phyloP scores from a whole-genome alignment of 768 basidiomycete species.

The Pleurotus tuoliensis region DNA sequence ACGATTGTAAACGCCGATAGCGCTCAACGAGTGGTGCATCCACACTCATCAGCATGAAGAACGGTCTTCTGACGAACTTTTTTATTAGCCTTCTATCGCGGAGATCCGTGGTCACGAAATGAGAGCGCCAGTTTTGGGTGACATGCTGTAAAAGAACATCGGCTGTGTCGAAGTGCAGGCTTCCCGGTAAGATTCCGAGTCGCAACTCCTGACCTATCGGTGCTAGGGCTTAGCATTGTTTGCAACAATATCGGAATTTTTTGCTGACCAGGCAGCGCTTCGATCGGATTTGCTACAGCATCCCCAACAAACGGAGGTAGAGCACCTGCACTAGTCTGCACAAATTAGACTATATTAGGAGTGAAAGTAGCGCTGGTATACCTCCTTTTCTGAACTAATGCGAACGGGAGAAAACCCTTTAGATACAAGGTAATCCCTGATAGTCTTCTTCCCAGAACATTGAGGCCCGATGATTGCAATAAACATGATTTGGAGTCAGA shows the following conservation, averaged over 20 bases:
- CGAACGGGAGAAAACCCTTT: constrained; percentile 56
- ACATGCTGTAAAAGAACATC: constrained; percentile 63
- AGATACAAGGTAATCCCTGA: constrained; percentile 58
- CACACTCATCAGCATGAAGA: constrained; percentile 78
- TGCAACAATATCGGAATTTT: no score
- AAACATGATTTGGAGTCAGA: constrained; percentile 44
- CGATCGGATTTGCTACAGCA: no score
- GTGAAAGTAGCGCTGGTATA: background rate
- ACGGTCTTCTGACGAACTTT: constrained; percentile 80
- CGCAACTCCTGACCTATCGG: no score
- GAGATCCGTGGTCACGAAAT: constrained; percentile 82
- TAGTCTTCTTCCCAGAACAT: constrained; percentile 55
- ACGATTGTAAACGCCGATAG: constrained; percentile 57
- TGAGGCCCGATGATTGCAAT: constrained; percentile 64
- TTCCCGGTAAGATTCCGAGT: constrained; percentile 7
- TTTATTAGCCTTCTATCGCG: constrained; percentile 51
- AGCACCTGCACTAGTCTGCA: no score
- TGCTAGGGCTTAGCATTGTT: no score
- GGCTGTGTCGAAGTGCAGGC: constrained; percentile 41
- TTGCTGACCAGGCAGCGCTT: no score
- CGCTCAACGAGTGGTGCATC: constrained; percentile 80
- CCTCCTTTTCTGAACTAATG: constrained; percentile 3
- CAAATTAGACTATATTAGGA: background rate
- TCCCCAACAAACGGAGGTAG: no score
- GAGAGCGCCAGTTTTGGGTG: constrained; percentile 74